These are phyloP conservation scores for Ophiostoma sp. DNA, from an alignment of 2,329 filamentous ascomycete species.

Conservation along the genomic window DNA sequence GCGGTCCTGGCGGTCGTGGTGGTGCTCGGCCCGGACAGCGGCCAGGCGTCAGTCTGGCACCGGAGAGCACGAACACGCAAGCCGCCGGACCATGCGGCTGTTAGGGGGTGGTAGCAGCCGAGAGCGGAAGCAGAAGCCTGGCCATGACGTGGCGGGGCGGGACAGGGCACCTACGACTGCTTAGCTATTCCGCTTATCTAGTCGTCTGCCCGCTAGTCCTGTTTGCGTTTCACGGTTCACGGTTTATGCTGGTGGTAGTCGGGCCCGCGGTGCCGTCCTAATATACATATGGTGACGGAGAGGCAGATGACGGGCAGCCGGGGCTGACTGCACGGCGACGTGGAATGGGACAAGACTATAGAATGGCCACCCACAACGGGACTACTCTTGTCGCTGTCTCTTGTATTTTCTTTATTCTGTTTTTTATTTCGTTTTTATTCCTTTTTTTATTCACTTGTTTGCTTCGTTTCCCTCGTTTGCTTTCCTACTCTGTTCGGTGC, in stretches of 20 bases:
- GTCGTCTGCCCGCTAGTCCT: too few relatives aligned
- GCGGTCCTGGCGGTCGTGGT: slow-evolving; percentile 44
- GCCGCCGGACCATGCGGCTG: slow-evolving; percentile 52
- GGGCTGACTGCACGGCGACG: slow-evolving; percentile 2
- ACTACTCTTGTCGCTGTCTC: slow-evolving; percentile 16
- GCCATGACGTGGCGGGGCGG: background rate
- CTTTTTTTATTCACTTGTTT: background rate
- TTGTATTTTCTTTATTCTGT: background rate
- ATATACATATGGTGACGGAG: background rate
- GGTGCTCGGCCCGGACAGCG: slow-evolving; percentile 65
- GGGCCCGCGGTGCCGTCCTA: slow-evolving; percentile 1
- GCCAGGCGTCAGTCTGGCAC: slow-evolving; percentile 52
- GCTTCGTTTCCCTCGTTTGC: background rate
- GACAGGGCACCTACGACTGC: background rate
- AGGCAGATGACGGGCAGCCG: background rate
- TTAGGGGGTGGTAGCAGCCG: background rate
- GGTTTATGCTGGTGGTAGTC: background rate
- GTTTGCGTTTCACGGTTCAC: too few relatives aligned
- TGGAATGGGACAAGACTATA: slow-evolving; percentile 17
- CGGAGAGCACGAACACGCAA: slow-evolving; percentile 55
- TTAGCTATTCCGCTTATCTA: background rate
- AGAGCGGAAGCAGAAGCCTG: background rate
- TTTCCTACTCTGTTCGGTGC: slow-evolving; percentile 9
- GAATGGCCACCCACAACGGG: slow-evolving; percentile 23
- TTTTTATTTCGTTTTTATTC: background rate